These are phyloP conservation scores for Juncus inflexus DNA, from an alignment of 176 grass and related monocot genomes.

Conservation along the genomic window DNA sequence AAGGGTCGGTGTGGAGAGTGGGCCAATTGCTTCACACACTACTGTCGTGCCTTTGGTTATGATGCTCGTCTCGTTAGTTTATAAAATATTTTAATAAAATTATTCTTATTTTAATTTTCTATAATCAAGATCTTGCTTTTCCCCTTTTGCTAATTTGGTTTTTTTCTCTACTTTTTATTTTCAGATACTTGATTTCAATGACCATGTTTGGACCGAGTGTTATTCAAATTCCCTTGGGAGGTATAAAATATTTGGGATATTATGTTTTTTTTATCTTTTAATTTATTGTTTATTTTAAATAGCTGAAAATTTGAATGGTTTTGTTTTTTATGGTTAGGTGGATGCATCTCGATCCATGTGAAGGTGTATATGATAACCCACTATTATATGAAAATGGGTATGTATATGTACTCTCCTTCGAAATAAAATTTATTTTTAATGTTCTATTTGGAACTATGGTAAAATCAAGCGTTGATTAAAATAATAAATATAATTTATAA, in stretches of 20 bases:
- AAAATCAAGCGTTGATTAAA: too few relatives aligned
- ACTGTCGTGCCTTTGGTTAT: constrained; percentile 88
- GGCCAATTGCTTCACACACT: constrained; percentile 97
- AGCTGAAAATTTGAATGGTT: neutral
- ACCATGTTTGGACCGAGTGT: constrained; percentile 97
- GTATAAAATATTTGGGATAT: constrained; percentile 35
- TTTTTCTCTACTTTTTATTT: constrained; percentile 28
- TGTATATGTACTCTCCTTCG: constrained; percentile 6
- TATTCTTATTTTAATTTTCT: constrained; percentile 4
- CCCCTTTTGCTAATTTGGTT: neutral
- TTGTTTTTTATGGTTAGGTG: constrained; percentile 61
- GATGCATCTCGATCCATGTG: constrained; percentile 99
- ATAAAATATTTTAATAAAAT: constrained; percentile 24
- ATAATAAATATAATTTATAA: too few relatives aligned
- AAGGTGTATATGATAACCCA: constrained; percentile 91
- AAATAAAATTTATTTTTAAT: too few relatives aligned
- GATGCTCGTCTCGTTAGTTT: constrained; percentile 88
- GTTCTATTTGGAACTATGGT: too few relatives aligned
- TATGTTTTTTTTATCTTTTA: neutral
- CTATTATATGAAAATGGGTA: constrained; percentile 95
- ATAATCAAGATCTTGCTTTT: constrained; percentile 7
- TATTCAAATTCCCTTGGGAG: constrained; percentile 75
- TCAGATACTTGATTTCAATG: constrained; percentile 89
- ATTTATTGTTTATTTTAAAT: too few relatives aligned
- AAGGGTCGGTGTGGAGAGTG: constrained; percentile 96